Percentiles rank a stretch among this genome's conserved stretches.
Evolutionary conservation across 257 asterid genomes (phyloP).

Genomic region (Solanum sparsipilum): DNA sequence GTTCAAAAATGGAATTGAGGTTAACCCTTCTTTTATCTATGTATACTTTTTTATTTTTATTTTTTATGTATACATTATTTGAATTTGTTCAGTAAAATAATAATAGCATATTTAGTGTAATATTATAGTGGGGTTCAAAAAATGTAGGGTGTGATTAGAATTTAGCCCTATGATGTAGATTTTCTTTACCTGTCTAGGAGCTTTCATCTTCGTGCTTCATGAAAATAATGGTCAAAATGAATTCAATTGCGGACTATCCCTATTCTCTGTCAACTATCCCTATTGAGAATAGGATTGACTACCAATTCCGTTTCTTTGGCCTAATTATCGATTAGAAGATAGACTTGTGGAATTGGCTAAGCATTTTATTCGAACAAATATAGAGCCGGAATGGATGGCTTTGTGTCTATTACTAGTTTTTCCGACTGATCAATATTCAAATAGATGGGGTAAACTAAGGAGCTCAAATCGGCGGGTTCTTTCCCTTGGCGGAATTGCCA

Average conservation of each 20-base stretch:
- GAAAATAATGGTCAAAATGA: not conserved
- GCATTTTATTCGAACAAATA: not conserved
- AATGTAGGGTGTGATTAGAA: fast-evolving
- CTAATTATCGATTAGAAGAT: not conserved
- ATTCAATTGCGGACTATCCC: not conserved
- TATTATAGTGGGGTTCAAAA: not conserved
- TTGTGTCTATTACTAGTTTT: not conserved
- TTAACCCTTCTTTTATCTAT: not conserved
- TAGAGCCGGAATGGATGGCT: not conserved
- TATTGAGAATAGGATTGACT: not conserved
- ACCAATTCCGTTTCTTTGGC: not conserved
- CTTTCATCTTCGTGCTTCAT: not conserved
- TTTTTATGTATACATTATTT: no score
- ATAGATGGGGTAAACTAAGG: not conserved
- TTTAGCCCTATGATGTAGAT: fast-evolving
- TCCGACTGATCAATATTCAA: not conserved
- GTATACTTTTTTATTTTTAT: no score
- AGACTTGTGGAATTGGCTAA: not conserved
- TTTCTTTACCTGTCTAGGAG: no score
- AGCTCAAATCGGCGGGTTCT: no score
- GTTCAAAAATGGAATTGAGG: not conserved
- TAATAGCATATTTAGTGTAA: no score
- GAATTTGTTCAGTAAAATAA: no score
- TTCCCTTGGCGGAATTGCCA: no score
- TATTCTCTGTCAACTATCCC: not conserved